These are phyloP conservation scores for Stemphylium beticola DNA, from an alignment of 2,329 filamentous ascomycete species.

Conservation along the genomic window DNA sequence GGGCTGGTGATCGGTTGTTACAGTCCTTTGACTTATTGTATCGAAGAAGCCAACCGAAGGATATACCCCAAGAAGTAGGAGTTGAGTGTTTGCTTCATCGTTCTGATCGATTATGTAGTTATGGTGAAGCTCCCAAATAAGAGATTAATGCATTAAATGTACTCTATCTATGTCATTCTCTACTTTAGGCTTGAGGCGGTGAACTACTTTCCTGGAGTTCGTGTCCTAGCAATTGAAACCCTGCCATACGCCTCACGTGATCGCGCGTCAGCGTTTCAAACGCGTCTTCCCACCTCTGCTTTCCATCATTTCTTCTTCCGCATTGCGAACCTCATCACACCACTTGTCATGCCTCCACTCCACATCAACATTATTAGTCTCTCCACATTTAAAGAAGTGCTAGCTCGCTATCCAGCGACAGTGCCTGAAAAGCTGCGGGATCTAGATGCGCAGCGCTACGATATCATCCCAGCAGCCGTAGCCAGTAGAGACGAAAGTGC, in stretches of 20 bases:
- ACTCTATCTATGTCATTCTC: background rate
- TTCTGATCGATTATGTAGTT: background rate
- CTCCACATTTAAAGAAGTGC: constrained; percentile 22
- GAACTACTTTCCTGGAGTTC: background rate
- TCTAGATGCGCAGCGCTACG: constrained; percentile 43
- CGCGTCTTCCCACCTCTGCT: constrained; percentile 3
- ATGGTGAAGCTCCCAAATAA: background rate
- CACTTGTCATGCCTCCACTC: constrained; percentile 10
- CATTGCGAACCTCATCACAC: constrained; percentile 1
- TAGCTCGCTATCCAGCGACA: constrained; percentile 34
- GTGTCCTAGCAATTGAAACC: background rate
- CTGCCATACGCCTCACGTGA: constrained; percentile 8
- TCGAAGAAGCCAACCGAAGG: background rate
- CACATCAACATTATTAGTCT: constrained; percentile 25
- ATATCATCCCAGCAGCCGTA: constrained; percentile 32
- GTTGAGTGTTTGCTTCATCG: background rate
- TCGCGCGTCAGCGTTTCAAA: background rate
- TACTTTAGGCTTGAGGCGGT: too few species aligned
- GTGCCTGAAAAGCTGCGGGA: constrained; percentile 37
- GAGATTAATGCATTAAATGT: background rate
- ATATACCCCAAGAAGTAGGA: background rate
- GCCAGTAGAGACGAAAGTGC: constrained; percentile 15
- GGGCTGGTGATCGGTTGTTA: background rate
- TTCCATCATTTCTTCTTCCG: background rate
- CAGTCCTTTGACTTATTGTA: background rate